Evolutionary conservation across 345 rosid species (phyloP), one percentile per base, ranked within the genome.

Genomic region (Sonneratia caseolaris): DNA sequence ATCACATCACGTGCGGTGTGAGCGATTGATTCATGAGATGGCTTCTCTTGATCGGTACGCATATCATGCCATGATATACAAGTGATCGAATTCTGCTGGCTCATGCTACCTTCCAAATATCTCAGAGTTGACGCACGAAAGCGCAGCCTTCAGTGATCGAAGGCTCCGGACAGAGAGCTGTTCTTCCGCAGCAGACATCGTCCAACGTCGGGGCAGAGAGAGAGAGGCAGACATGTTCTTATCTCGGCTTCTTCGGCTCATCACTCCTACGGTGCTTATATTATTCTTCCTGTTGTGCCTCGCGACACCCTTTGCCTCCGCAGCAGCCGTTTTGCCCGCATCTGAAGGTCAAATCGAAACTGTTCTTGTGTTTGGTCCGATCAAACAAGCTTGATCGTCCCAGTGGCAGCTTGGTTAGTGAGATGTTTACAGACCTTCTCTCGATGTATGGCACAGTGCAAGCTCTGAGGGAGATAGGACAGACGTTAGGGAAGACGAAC

Each of bases 381-480:
- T 13, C 56, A 42, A 42, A 42, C 5, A 42, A 42, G 45, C 45
- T 42, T 9, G 45, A 9, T 42, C 45, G 45, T 42, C 45, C 45
- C 45, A 9, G 45, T 42, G 7, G 45, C 45, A 9, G 10, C 45
- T 42, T 42, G 45, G 45, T 42, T 4, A 9, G 45, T 42, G 32
- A 27, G 32, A 27, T 27, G 32, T 27, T 27, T 27, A 27, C 32
- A 27, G 1, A 1, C 32, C 1, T 27, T 27, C 32, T 27, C 32
- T 27, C 32, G 32, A 27, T 27, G 32, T 27, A 27, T 27, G 32
- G 32, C 32, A 42, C 43, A 75, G 73, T 75, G 70, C 1, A 64
- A 37, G 77, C 77, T 7, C 4, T 75, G 69, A 5, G 2, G 27
- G 72, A 42, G 16, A 69, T 74, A 43, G 69, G 13, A 24, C 0